Evolutionary conservation across 2,329 filamentous ascomycete species (phyloP), one percentile per base, ranked within the genome.

Genomic region (Didymellaceae sp.): DNA sequence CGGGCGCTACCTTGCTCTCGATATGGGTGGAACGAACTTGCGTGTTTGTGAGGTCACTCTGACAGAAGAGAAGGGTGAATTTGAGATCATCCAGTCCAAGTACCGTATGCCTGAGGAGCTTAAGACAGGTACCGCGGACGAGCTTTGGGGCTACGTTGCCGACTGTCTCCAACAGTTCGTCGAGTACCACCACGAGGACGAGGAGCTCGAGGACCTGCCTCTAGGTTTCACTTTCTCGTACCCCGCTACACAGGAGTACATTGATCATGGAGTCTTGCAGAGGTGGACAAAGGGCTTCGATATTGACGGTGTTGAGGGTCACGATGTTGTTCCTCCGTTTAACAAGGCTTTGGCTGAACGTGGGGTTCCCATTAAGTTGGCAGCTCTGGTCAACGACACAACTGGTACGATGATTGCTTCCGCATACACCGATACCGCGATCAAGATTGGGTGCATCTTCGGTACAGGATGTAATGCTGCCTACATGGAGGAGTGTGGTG

Each of bases 221-320:
- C 84, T 97, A 7, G 93, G 92, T 67, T 97, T 97, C 78, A 97
- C 93, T 26, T 97, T 97, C 77, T 97, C 91, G 0, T 97, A 96
- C 72, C 93, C 93, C 2, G 92, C 91, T 11, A 93, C 90, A 0
- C 93, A 97, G 74, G 85, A 96, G 63, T 95, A 91, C 74, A 92
- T 97, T 65, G 91, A 97, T 62, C 90, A 96, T 72, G 93, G 93
- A 57, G 82, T 96, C 31, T 82, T 97, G 46, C 93, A 97, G 76
- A 86, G 91, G 61, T 97, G 93, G 93, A 97, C 93, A 61, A 97
- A 97, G 80, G 93, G 93, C 1, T 97, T 97, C 66, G 92, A 97
- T 67, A 96, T 97, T 70, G 82, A 86, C 33, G 92, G 91, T 20
- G 91, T 97, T 14, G 93, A 97, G 78, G 92, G 92, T 30, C 67